Evolutionary conservation across 768 basidiomycete genomes (phyloP).

Genomic region (Saitozyma podzolica): DNA sequence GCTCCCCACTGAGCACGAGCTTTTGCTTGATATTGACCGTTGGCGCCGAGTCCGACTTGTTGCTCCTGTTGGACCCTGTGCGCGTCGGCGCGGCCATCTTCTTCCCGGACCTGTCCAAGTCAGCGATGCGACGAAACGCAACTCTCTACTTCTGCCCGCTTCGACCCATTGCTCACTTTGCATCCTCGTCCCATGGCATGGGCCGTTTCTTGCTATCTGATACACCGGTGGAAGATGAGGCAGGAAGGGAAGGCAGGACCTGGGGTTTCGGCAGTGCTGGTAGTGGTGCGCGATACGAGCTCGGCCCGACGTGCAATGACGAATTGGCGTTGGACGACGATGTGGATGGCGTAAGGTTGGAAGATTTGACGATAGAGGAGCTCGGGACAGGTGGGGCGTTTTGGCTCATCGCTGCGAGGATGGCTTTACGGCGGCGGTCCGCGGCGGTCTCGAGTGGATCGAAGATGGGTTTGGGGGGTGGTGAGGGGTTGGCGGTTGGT

Average conservation of each 20-base stretch:
- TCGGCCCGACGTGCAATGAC: neutral
- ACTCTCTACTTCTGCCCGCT: neutral
- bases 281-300: neutral
- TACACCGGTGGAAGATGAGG: neutral
- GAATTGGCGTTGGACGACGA: neutral
- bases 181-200: conserved; percentile 41
- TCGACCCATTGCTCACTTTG: conserved; percentile 19
- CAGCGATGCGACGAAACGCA: neutral
- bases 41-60: conserved; percentile 16
- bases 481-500: conserved; percentile 1
- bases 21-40: conserved; percentile 53
- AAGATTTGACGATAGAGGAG: conserved; percentile 5
- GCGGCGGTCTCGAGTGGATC: conserved; percentile 24
- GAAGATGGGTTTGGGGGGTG: conserved; percentile 11
- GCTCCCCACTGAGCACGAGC: conserved; percentile 79
- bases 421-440: conserved; percentile 35
- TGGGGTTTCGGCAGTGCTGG: neutral
- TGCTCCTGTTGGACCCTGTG: conserved; percentile 15
- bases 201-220: conserved; percentile 25
- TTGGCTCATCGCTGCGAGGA: conserved; percentile 31
- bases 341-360: neutral
- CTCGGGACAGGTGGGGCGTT: conserved; percentile 7
- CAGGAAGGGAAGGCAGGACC: conserved; percentile 16
- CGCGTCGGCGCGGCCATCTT: conserved; percentile 6
- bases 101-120: conserved; percentile 13